Conservation (phyloP, 2,329 filamentous ascomycete genomes). For the Venturia oleaginea region DNA sequence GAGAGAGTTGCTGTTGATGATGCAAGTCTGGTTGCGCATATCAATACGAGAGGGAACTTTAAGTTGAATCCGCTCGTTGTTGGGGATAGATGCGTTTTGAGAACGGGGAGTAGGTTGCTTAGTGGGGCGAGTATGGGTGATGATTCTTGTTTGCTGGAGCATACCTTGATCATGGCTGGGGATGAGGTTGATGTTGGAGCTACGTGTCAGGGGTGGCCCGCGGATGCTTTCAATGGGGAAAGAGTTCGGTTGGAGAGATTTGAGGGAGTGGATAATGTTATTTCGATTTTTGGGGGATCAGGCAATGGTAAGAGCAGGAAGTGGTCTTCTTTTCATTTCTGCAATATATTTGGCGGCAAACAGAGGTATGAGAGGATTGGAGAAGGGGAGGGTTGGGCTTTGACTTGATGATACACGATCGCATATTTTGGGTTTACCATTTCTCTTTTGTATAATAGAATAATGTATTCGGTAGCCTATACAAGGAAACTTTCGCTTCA, state of each 20-base stretch:
- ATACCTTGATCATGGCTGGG: slow-evolving; percentile 49
- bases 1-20: slow-evolving; percentile 47
- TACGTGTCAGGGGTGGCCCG: slow-evolving; percentile 50
- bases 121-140: slow-evolving; percentile 45
- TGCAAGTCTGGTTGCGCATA: slow-evolving; percentile 46
- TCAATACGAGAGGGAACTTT: slow-evolving; percentile 49
- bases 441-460: too few relatives aligned
- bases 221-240: slow-evolving; percentile 30
- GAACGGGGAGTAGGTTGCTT: slow-evolving; percentile 44
- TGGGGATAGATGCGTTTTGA: slow-evolving; percentile 43
- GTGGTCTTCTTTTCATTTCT: neutral
- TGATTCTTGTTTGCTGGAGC: slow-evolving; percentile 47
- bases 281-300: neutral
- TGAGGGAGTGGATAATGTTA: neutral
- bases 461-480: too few relatives aligned
- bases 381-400: neutral
- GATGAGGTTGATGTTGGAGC: slow-evolving; percentile 43
- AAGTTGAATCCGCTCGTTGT: slow-evolving; percentile 44
- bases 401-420: neutral
- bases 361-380: neutral
- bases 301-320: neutral
- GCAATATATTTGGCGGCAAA: neutral
- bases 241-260: neutral
- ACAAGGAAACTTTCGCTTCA: too few relatives aligned
- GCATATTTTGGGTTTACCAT: too few relatives aligned